Conservation (phyloP, 75 land plant genomes). For the Pinus taeda region DNA sequence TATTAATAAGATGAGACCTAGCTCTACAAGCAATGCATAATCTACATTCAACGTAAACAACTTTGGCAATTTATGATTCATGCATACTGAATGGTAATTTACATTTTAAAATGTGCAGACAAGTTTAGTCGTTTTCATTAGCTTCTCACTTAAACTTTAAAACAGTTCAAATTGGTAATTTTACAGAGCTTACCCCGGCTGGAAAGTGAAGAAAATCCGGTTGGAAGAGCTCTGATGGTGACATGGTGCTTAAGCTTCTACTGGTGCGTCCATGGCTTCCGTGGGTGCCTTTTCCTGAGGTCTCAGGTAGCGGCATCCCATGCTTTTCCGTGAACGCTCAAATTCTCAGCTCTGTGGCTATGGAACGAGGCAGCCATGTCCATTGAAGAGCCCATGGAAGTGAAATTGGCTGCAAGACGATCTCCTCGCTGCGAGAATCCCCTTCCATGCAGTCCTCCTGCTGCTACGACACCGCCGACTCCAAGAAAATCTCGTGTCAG, state of each 20-base stretch:
- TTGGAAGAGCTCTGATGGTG: not conserved
- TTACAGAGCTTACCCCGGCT: slow-evolving; percentile 1
- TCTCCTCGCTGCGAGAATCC: slow-evolving; percentile 32
- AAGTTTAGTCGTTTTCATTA: too few species aligned
- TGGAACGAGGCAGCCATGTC: not conserved
- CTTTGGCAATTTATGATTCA: not conserved
- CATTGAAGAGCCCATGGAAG: not conserved
- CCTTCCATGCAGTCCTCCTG: slow-evolving; percentile 18
- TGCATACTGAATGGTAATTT: not conserved
- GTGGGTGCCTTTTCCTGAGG: not conserved
- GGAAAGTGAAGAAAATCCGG: not conserved
- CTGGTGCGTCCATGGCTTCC: not conserved
- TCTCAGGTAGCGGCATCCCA: not conserved
- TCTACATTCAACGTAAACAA: not conserved
- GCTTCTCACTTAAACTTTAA: not conserved
- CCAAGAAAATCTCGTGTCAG: slow-evolving; percentile 82
- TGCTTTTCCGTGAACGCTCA: not conserved
- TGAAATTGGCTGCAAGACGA: slow-evolving; percentile 20
- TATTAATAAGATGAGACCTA: too few species aligned
- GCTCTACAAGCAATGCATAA: not conserved
- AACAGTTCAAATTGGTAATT: not conserved
- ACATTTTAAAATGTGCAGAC: not conserved
- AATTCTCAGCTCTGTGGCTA: not conserved
- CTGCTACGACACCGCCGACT: slow-evolving; percentile 18
- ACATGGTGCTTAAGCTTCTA: not conserved